These are phyloP conservation scores for Calendula officinalis DNA, from an alignment of 129 eudicot species.

Conservation along the genomic window DNA sequence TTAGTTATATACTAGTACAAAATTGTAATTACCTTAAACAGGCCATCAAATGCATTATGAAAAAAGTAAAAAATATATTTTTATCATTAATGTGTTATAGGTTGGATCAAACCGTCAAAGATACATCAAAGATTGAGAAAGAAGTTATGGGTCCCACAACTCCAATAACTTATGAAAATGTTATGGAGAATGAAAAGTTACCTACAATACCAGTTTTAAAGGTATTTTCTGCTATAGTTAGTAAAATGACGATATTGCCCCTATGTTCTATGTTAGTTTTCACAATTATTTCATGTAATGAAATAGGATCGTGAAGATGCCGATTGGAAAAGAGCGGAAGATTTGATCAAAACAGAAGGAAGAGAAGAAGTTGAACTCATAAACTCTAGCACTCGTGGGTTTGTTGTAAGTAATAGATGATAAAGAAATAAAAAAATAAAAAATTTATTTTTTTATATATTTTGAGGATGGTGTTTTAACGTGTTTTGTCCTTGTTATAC, in stretches of 20 bases:
- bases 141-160: slow-evolving; percentile 20
- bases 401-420: slow-evolving; percentile 68
- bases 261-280: slow-evolving; percentile 7
- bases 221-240: slow-evolving; percentile 36
- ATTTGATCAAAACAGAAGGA: slow-evolving; percentile 49
- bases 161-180: slow-evolving; percentile 34
- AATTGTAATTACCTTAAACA: background rate
- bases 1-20: background rate
- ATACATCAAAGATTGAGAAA: slow-evolving; percentile 31
- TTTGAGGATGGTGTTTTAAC: slow-evolving; percentile 18
- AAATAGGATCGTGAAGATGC: slow-evolving; percentile 60
- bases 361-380: slow-evolving; percentile 84
- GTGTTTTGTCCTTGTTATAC: slow-evolving; percentile 20
- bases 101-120: slow-evolving; percentile 52
- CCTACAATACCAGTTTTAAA: slow-evolving; percentile 43
- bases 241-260: slow-evolving; percentile 6
- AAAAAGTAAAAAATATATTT: slow-evolving; percentile 7
- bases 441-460: background rate
- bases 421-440: slow-evolving; percentile 2
- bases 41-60: slow-evolving; percentile 3
- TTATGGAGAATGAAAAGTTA: slow-evolving; percentile 35
- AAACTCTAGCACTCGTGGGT: slow-evolving; percentile 83
- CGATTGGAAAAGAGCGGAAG: slow-evolving; percentile 76
- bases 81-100: slow-evolving; percentile 45
- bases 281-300: slow-evolving; percentile 7